Evolutionary conservation across 2,329 filamentous ascomycete genomes (phyloP).

Genomic region (Aureobasidium zeae): DNA sequence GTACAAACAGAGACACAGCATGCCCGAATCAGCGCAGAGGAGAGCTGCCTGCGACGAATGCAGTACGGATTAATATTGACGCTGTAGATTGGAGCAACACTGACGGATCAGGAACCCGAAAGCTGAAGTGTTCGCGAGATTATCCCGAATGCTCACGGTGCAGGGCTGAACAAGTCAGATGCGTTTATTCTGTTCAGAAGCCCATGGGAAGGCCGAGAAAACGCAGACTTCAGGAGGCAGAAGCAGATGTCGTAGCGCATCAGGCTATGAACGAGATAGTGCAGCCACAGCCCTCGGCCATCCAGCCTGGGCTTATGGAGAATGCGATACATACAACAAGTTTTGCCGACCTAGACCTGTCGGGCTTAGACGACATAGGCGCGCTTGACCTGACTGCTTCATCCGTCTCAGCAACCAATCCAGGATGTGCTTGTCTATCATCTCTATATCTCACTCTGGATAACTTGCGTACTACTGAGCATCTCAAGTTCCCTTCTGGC

Average conservation of each 20-base stretch:
- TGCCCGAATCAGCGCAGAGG: neutral
- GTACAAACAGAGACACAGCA: too few relatives aligned
- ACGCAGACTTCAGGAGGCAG: conserved; percentile 20
- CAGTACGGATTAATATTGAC: conserved; percentile 22
- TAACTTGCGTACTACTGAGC: conserved; percentile 32
- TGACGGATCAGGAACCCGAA: conserved; percentile 33
- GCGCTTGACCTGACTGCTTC: neutral
- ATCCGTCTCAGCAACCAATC: conserved; percentile 21
- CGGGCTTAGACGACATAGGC: neutral
- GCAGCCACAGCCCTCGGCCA: neutral
- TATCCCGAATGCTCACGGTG: conserved; percentile 37
- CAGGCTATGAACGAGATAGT: too few relatives aligned
- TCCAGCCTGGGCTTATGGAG: neutral
- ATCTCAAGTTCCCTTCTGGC: conserved; percentile 35
- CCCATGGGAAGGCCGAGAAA: conserved; percentile 45
- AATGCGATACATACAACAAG: neutral
- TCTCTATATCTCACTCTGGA: conserved; percentile 38
- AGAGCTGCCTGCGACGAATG: conserved; percentile 35
- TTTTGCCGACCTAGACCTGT: neutral
- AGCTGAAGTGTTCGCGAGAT: conserved; percentile 41
- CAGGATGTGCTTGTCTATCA: conserved; percentile 39
- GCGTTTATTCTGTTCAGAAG: conserved; percentile 40
- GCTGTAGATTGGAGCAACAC: neutral
- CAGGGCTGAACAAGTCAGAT: conserved; percentile 32
- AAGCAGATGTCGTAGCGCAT: too few relatives aligned